Conservation (phyloP, 371 early-diverging fungal species). For the Umbelopsis sp. region DNA sequence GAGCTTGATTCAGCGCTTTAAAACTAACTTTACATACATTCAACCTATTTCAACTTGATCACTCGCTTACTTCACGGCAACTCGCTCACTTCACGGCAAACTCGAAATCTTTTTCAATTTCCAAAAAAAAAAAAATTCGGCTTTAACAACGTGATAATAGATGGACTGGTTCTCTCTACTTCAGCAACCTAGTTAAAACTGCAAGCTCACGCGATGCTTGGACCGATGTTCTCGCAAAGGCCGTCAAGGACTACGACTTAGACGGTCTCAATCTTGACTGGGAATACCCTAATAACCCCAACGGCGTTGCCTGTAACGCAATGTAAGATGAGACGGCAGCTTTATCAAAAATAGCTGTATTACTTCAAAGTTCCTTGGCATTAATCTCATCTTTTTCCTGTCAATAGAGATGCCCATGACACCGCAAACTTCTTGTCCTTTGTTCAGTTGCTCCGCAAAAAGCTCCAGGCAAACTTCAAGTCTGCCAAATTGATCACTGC, state of each 20-base stretch:
- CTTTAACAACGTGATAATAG: conserved; percentile 7
- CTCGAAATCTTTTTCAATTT: not conserved
- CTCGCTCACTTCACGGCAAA: too few species aligned
- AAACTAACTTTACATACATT: too few species aligned
- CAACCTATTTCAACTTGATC: not conserved
- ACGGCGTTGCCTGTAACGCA: conserved; percentile 35
- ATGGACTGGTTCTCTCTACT: conserved; percentile 36
- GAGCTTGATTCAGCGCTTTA: not conserved
- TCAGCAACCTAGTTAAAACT: conserved; percentile 26
- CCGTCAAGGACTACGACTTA: conserved; percentile 42
- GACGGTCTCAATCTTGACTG: conserved; percentile 60
- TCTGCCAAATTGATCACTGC: conserved; percentile 29
- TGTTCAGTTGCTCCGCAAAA: conserved; percentile 27
- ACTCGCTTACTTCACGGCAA: too few species aligned
- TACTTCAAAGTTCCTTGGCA: too few species aligned
- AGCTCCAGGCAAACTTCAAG: conserved; percentile 26
- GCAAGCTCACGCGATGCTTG: conserved; percentile 25
- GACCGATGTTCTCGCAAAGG: conserved; percentile 24
- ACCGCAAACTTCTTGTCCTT: conserved; percentile 43
- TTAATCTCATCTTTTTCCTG: not conserved
- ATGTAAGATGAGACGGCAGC: conserved; percentile 19
- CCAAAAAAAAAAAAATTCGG: too few species aligned
- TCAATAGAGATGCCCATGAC: conserved; percentile 42
- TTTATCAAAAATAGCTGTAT: too few species aligned
- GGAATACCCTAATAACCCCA: conserved; percentile 38